Evolutionary conservation across 441 rosid species (phyloP).

Genomic region (Aquilaria agallochum): DNA sequence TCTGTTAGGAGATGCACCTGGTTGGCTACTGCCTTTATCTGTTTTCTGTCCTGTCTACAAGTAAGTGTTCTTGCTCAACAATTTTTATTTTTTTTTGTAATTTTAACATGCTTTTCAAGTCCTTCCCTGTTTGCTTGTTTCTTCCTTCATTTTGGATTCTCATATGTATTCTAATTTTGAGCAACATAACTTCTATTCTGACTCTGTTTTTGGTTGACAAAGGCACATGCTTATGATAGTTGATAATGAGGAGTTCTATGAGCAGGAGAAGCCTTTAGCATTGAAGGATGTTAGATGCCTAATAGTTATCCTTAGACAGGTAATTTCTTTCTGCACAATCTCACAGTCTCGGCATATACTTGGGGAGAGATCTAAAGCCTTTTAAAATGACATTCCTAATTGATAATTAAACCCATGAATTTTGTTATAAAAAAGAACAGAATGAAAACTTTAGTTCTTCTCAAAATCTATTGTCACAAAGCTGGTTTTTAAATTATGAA

Average conservation of each 20-base stretch:
- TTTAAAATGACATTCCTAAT: no score
- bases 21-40: constrained; percentile 90
- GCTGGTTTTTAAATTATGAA: no score
- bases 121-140: constrained; percentile 1
- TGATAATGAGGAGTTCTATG: constrained; percentile 97
- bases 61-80: constrained; percentile 46
- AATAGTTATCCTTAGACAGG: constrained; percentile 88
- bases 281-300: constrained; percentile 76
- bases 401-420: no score
- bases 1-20: constrained; percentile 82
- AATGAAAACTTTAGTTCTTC: no score
- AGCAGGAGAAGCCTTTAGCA: constrained; percentile 88
- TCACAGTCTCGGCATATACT: no score
- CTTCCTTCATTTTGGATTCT: constrained; percentile 1
- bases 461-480: no score
- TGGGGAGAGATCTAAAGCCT: no score
- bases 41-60: constrained; percentile 98
- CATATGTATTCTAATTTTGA: constrained; percentile 2
- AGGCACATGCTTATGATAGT: constrained; percentile 99
- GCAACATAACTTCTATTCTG: not conserved
- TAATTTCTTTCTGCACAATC: constrained; percentile 18
- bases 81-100: not conserved
- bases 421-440: not conserved
- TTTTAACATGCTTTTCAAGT: constrained; percentile 1
- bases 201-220: constrained; percentile 26